phyloP scores from a whole-genome alignment of 2,329 filamentous ascomycete species.

The Penicillium oxalicum region DNA sequence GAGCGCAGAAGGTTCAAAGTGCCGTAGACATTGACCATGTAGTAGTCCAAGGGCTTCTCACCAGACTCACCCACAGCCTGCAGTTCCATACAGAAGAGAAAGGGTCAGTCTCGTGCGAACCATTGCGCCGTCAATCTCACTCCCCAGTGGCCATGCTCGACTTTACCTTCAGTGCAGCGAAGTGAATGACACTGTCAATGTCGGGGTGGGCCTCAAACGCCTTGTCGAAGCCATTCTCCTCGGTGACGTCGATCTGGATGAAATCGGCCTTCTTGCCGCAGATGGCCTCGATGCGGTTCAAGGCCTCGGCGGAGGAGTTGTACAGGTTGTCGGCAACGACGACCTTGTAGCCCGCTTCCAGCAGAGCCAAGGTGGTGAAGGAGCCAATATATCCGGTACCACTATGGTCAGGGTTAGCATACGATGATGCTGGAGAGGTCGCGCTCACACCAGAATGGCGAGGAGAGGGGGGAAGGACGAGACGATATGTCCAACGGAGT shows the following conservation, averaged over 20 bases:
- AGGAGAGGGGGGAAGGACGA: neutral
- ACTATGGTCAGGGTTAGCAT: slow-evolving; percentile 40
- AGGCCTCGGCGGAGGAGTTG: slow-evolving; percentile 86
- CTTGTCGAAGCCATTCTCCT: slow-evolving; percentile 74
- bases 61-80: slow-evolving; percentile 93
- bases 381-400: slow-evolving; percentile 99
- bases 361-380: slow-evolving; percentile 86
- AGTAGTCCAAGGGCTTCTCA: slow-evolving; percentile 95
- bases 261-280: slow-evolving; percentile 81
- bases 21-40: slow-evolving; percentile 91
- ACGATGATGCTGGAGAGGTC: slow-evolving; percentile 11
- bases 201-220: slow-evolving; percentile 84
- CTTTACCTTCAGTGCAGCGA: slow-evolving; percentile 84
- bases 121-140: neutral
- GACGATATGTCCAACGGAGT: neutral
- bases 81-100: neutral
- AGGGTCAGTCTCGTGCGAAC: neutral
- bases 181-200: slow-evolving; percentile 98
- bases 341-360: slow-evolving; percentile 92
- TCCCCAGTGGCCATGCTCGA: neutral
- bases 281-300: slow-evolving; percentile 94
- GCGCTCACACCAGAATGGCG: slow-evolving; percentile 9
- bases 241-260: slow-evolving; percentile 80
- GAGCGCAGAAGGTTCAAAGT: slow-evolving; percentile 78
- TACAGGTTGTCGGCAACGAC: slow-evolving; percentile 94